Base-by-base conservation (phyloP, 2,329 filamentous ascomycete species). In the Scedosporium boydii region DNA sequence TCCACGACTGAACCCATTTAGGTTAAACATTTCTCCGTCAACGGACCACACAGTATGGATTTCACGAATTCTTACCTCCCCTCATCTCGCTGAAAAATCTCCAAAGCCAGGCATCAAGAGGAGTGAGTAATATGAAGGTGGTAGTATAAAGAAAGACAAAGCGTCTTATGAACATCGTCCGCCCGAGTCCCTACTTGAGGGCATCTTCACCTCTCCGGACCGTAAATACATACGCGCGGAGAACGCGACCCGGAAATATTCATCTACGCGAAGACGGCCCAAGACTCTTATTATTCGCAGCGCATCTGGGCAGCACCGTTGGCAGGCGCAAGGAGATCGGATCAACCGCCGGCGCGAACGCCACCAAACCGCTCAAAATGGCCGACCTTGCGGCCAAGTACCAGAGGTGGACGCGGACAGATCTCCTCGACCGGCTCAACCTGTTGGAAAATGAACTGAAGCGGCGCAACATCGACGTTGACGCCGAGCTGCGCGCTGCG, bases 401-500 rank as follows among this genome's bases (percentile, higher is more conserved):
- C 75, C 79, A 79, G 48, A 80, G 78, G 66, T 93, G 88, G 89
- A 86, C 82, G 61, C 86, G 84, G 65, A 80, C 85, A 46, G 84
- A 84, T 55, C 83, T 95, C 44, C 82, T 95, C 53, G 76, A 83
- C 66, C 82, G 88, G 48, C 85, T 96, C 56, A 82, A 79, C 16
- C 77, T 83, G 60, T 79, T 95, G 6, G 91, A 96, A 72, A 72
- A 78, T 4, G 82, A 90, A 69, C 75, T 92, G 14, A 80, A 82
- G 61, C 75, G 70, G n/a, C 64, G 64, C 29, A 58, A 58, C 27
- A 46, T 62, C 1, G 60, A 61, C 18, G 18, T 61, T 27, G 64
- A 55, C 42, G 63, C 27, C 58, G 42, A 59, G 41, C 61, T 65
- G 21, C 63, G 59, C 41, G 65, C 21, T 65, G 48, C 42, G 48